Conservation (phyloP, 495 filamentous ascomycete species). For the Penicillium antarcticum region DNA sequence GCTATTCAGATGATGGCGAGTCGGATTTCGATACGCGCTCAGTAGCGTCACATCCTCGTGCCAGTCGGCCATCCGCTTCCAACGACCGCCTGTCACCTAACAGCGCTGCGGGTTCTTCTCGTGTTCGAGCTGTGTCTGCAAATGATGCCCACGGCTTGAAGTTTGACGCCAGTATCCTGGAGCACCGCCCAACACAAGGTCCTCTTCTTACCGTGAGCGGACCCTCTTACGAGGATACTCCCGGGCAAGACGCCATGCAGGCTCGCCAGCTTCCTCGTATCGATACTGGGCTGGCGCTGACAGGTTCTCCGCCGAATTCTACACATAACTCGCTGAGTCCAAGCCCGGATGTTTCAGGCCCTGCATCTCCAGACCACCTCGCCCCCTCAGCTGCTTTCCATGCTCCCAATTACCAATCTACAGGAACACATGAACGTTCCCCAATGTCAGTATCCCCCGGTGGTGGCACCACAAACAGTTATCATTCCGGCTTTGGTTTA, state of each 20-base stretch:
- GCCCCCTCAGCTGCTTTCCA: slow-evolving; percentile 36
- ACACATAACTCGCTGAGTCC: slow-evolving; percentile 16
- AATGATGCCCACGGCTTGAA: slow-evolving; percentile 53
- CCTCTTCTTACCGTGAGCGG: slow-evolving; percentile 30
- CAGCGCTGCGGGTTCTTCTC: slow-evolving; percentile 28
- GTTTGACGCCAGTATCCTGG: slow-evolving; percentile 35
- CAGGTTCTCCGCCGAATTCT: slow-evolving; percentile 41
- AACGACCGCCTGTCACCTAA: slow-evolving; percentile 30
- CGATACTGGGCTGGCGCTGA: slow-evolving; percentile 16
- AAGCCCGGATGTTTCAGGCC: slow-evolving; percentile 14
- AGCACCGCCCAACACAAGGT: slow-evolving; percentile 14
- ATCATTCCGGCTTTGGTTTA: slow-evolving; percentile 1
- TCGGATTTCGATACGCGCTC: slow-evolving; percentile 48
- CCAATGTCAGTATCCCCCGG: slow-evolving; percentile 31
- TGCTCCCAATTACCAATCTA: slow-evolving; percentile 33
- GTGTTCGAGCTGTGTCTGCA: slow-evolving; percentile 62
- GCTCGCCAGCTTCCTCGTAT: slow-evolving; percentile 16
- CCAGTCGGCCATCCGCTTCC: slow-evolving; percentile 18
- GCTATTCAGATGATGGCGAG: slow-evolving; percentile 68
- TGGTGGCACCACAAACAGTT: slow-evolving; percentile 17
- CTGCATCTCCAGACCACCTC: slow-evolving; percentile 29
- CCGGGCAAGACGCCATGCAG: neutral
- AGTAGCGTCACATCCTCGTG: slow-evolving; percentile 42
- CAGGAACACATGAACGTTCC: slow-evolving; percentile 20
- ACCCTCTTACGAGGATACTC: slow-evolving; percentile 26